phyloP scores from a whole-genome alignment of 805 yeast species.

The Wickerhamiella australiensis region DNA sequence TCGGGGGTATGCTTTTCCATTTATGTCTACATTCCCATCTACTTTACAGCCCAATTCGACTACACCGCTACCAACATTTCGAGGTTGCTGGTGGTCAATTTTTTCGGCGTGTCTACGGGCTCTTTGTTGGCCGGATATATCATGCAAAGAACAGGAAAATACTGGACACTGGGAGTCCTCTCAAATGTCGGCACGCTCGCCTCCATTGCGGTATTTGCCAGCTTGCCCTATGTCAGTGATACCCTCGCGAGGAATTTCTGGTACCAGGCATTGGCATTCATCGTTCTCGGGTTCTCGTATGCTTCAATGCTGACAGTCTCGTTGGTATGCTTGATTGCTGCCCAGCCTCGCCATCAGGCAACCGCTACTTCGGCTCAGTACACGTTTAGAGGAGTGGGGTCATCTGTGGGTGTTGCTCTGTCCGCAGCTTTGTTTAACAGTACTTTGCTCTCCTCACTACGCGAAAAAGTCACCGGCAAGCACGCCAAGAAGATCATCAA shows the following conservation, averaged over 20 bases:
- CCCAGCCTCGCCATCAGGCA: conserved; percentile 59
- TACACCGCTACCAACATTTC: conserved; percentile 64
- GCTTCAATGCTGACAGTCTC: conserved; percentile 60
- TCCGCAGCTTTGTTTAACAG: conserved; percentile 57
- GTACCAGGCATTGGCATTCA: conserved; percentile 30
- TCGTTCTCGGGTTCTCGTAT: conserved; percentile 53
- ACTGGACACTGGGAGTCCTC: conserved; percentile 37
- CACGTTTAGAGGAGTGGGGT: conserved; percentile 76
- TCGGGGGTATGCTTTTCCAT: conserved; percentile 56
- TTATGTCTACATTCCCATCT: conserved; percentile 61
- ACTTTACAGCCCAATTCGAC: conserved; percentile 51
- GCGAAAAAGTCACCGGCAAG: conserved; percentile 26
- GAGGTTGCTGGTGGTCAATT: conserved; percentile 44
- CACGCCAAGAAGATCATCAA: conserved; percentile 35
- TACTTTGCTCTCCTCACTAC: conserved; percentile 29
- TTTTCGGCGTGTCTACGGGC: conserved; percentile 55
- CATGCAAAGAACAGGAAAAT: conserved; percentile 58
- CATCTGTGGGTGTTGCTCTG: conserved; percentile 65
- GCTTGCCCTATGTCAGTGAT: conserved; percentile 38
- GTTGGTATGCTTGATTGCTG: conserved; percentile 63
- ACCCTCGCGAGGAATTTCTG: conserved; percentile 42
- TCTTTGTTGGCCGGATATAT: conserved; percentile 54
- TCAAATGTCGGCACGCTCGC: conserved; percentile 35
- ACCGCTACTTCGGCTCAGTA: conserved; percentile 82
- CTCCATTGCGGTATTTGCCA: conserved; percentile 35